Evolutionary conservation across 2,329 filamentous ascomycete species (phyloP).

Genomic region (Colletotrichum lupini): DNA sequence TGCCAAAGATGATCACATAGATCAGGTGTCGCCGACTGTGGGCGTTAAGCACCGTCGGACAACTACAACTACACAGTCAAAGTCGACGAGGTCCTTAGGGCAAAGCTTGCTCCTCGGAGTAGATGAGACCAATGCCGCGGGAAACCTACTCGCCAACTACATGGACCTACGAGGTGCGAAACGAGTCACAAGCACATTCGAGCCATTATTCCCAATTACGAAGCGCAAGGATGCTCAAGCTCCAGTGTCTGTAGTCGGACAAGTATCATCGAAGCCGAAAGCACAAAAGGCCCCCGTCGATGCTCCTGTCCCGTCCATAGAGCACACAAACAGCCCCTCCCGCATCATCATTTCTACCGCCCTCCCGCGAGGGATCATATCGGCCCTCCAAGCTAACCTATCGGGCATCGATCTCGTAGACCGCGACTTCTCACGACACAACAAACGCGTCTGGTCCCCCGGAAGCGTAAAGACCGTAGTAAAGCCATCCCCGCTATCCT

Average conservation of each 20-base stretch:
- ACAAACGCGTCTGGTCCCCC: constrained; percentile 47
- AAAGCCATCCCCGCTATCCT: constrained; percentile 50
- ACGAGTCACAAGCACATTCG: constrained; percentile 2
- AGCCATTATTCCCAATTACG: not conserved
- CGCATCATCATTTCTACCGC: constrained; percentile 63
- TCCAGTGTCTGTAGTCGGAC: not conserved
- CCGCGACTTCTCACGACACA: constrained; percentile 63
- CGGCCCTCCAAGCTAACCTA: constrained; percentile 60
- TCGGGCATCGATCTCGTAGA: constrained; percentile 66
- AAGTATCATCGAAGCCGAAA: not conserved
- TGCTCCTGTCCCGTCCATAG: constrained; percentile 34
- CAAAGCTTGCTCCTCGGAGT: constrained; percentile 8
- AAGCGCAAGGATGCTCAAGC: not conserved
- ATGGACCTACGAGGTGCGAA: constrained; percentile 46
- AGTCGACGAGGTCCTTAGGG: not conserved
- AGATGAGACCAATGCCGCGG: constrained; percentile 36
- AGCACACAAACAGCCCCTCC: constrained; percentile 34
- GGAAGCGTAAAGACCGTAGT: constrained; percentile 38
- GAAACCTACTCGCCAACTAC: constrained; percentile 44
- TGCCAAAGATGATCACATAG: not conserved
- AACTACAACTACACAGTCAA: not conserved
- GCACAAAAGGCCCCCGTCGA: not conserved
- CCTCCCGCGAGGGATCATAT: constrained; percentile 59
- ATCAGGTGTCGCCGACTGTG: not conserved
- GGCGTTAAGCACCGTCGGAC: not conserved